Evolutionary conservation across 2,329 filamentous ascomycete genomes (phyloP).

Genomic region (Scolecobasidium constrictum): DNA sequence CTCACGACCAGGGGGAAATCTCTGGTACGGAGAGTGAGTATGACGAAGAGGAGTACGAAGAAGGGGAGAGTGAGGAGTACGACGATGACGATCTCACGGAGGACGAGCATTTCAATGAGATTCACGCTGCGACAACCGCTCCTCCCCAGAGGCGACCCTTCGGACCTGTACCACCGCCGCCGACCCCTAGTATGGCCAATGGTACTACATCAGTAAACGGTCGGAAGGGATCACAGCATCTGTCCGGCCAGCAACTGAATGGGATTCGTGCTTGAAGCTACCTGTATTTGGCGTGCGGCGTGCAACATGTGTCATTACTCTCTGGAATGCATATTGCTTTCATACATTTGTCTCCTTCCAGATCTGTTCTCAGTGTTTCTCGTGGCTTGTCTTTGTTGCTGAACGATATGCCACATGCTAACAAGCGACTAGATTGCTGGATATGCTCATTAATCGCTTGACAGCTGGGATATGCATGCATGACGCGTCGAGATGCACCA

Average conservation of each 20-base stretch:
- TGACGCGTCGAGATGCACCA: no score
- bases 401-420: no score
- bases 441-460: no score
- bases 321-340: no score
- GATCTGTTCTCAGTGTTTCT: no score
- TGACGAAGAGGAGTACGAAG: conserved; percentile 33
- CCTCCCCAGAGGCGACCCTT: conserved; percentile 4
- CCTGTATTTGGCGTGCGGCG: no score
- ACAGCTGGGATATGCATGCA: no score
- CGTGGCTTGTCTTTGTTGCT: no score
- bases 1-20: conserved; percentile 31
- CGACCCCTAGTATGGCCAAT: conserved; percentile 3
- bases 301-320: no score
- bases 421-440: no score
- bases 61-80: conserved; percentile 8
- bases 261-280: conserved; percentile 7
- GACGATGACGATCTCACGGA: conserved; percentile 11
- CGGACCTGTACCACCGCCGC: conserved; percentile 10
- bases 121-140: conserved; percentile 2
- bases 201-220: not conserved
- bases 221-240: conserved; percentile 3
- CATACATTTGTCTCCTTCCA: no score
- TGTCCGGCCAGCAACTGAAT: conserved; percentile 6
- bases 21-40: conserved; percentile 39
- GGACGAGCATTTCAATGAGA: conserved; percentile 8